phyloP scores from a whole-genome alignment of 768 basidiomycete genomes.

The Hypsizygus marmoreus region DNA sequence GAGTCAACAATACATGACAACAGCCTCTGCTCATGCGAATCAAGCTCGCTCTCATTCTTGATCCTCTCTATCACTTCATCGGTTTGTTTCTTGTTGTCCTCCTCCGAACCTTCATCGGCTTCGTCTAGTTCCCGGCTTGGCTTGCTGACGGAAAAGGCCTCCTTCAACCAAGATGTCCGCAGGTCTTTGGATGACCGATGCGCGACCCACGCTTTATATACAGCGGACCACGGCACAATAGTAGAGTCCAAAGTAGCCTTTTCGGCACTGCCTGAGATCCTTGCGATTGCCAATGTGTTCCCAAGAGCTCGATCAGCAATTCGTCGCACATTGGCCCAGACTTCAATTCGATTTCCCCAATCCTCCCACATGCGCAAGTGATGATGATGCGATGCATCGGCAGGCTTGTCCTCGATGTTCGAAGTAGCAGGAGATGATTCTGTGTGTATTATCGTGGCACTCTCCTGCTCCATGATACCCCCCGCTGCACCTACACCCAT shows the following conservation, averaged over 20 bases:
- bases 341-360: slow-evolving; percentile 71
- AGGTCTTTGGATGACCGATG: slow-evolving; percentile 50
- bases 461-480: slow-evolving; percentile 53
- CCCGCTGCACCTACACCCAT: slow-evolving; percentile 81
- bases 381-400: slow-evolving; percentile 6
- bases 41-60: slow-evolving; percentile 74
- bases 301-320: slow-evolving; percentile 81
- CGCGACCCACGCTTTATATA: slow-evolving; percentile 66
- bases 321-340: slow-evolving; percentile 69
- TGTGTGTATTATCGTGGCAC: slow-evolving; percentile 26
- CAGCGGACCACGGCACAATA: slow-evolving; percentile 64
- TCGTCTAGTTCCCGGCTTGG: slow-evolving; percentile 28
- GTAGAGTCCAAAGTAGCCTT: slow-evolving; percentile 56
- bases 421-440: slow-evolving; percentile 13
- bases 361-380: slow-evolving; percentile 50
- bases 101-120: slow-evolving; percentile 37
- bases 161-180: slow-evolving; percentile 64
- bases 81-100: slow-evolving; percentile 37
- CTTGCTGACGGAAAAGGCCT: slow-evolving; percentile 35
- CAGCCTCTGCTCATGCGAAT: slow-evolving; percentile 78
- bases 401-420: neutral
- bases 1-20: slow-evolving; percentile 87
- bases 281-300: slow-evolving; percentile 48
- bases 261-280: slow-evolving; percentile 22
- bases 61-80: slow-evolving; percentile 81